phyloP scores from a whole-genome alignment of 2,329 filamentous ascomycete species.

The Fusarium redolens region DNA sequence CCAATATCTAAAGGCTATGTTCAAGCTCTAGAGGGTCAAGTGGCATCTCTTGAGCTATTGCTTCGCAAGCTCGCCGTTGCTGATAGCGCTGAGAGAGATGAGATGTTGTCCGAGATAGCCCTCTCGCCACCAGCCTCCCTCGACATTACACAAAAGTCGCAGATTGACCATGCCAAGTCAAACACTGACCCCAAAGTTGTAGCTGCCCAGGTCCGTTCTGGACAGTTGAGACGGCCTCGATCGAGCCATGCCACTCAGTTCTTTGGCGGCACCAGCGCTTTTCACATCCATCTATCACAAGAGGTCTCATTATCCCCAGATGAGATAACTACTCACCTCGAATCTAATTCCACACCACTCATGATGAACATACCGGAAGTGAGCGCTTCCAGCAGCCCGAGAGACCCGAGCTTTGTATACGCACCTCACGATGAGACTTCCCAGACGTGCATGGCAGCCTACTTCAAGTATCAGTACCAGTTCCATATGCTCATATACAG shows the following conservation, averaged over 20 bases:
- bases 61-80: conserved; percentile 58
- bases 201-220: conserved; percentile 48
- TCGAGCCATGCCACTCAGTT: conserved; percentile 58
- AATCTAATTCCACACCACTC: conserved; percentile 19
- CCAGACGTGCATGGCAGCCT: conserved; percentile 58
- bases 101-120: conserved; percentile 55
- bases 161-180: conserved; percentile 37
- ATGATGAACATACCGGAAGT: conserved; percentile 17
- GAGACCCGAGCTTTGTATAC: conserved; percentile 49
- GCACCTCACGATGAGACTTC: conserved; percentile 58
- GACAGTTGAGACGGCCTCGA: conserved; percentile 54
- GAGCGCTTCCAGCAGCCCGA: conserved; percentile 33
- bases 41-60: conserved; percentile 58
- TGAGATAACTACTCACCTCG: conserved; percentile 21
- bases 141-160: conserved; percentile 21
- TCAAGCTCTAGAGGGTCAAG: conserved; percentile 59
- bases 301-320: conserved; percentile 40
- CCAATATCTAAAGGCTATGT: conserved; percentile 60
- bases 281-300: conserved; percentile 53
- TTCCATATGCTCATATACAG: conserved; percentile 63
- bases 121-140: conserved; percentile 39
- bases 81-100: conserved; percentile 52
- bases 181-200: conserved; percentile 47
- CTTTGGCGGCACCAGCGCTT: conserved; percentile 61
- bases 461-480: conserved; percentile 61